These are phyloP conservation scores for Marchantia paleacea DNA, from an alignment of 225 moss, liverwort and hornwort genomes.

Conservation along the genomic window DNA sequence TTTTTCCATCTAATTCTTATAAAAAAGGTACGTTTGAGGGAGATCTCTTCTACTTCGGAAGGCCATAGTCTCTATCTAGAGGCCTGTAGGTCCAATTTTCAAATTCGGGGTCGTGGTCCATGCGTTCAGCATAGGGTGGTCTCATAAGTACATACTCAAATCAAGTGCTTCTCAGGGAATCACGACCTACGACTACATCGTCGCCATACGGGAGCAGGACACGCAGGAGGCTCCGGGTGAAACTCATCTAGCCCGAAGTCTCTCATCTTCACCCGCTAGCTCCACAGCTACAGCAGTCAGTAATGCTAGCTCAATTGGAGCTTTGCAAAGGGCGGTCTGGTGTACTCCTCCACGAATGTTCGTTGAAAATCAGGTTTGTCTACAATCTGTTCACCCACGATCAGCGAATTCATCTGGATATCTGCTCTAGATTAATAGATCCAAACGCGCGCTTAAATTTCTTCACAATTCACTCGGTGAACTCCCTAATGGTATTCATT, in stretches of 20 bases:
- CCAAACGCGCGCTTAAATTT: no score
- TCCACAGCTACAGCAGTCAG: slow-evolving; percentile 73
- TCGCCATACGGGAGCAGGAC: slow-evolving; percentile 85
- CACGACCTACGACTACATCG: slow-evolving; percentile 89
- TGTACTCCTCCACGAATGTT: slow-evolving; percentile 91
- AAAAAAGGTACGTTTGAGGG: slow-evolving; percentile 54
- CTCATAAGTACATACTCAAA: background rate
- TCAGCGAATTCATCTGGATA: background rate
- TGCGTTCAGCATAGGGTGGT: background rate
- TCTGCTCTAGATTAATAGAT: no score
- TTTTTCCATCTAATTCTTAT: slow-evolving; percentile 87
- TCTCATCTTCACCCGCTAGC: slow-evolving; percentile 67
- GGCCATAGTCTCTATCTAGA: background rate
- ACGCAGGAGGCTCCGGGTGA: slow-evolving; percentile 54
- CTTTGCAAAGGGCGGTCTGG: slow-evolving; percentile 60
- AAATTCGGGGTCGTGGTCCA: background rate
- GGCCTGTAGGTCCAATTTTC: background rate
- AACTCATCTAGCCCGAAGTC: slow-evolving; percentile 36
- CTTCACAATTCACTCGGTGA: background rate
- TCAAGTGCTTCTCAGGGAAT: slow-evolving; percentile 54
- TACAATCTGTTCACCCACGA: background rate
- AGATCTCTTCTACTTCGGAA: background rate
- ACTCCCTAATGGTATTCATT: no score
- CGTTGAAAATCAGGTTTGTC: slow-evolving; percentile 77
- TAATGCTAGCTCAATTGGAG: slow-evolving; percentile 64